Percentiles rank a stretch among this genome's conserved stretches.
Conservation (phyloP, 768 basidiomycete species). For the Lactarius trivialis region DNA sequence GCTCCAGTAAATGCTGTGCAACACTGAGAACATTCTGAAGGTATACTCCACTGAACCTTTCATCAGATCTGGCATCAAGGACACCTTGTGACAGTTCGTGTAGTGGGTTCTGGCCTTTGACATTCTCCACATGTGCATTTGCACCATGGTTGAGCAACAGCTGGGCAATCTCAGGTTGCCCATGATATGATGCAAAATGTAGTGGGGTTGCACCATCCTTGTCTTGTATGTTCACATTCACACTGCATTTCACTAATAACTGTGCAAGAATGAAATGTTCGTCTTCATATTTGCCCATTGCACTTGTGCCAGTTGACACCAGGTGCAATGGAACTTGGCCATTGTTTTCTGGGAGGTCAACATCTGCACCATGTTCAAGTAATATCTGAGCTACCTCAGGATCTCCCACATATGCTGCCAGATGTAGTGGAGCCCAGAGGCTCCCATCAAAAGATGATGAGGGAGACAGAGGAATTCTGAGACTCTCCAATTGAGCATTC, state of each 20-base stretch:
- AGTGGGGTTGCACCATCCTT: not conserved
- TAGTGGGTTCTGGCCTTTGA: not conserved
- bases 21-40: not conserved
- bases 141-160: not conserved
- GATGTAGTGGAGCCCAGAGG: not conserved
- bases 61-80: no score
- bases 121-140: not conserved
- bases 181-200: not conserved
- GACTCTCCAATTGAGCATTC: not conserved
- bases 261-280: not conserved
- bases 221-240: not conserved
- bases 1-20: not conserved
- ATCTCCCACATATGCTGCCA: not conserved
- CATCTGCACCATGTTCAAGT: not conserved
- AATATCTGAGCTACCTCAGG: not conserved
- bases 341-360: not conserved
- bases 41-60: no score
- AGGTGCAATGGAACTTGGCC: not conserved
- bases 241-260: not conserved
- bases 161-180: not conserved
- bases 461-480: not conserved
- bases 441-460: no score
- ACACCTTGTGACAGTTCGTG: not conserved
- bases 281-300: not conserved
- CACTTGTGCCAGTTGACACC: not conserved